Base-by-base conservation (phyloP, 768 basidiomycete species). In the Phanerochaete sordida region DNA sequence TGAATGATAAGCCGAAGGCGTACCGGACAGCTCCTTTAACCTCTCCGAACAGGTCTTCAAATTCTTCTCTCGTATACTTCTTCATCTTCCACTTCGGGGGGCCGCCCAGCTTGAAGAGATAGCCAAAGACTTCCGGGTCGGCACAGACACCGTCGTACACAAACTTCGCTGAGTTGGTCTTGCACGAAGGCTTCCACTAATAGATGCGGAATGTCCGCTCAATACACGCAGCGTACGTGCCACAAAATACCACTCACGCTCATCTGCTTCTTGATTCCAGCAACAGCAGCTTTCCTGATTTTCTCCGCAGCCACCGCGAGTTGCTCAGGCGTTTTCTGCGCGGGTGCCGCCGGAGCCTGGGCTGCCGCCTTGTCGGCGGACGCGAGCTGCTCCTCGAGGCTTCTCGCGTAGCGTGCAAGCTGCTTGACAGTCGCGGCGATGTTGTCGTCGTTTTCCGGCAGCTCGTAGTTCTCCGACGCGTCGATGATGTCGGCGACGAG, bases 241-340 rank as follows among this genome's bases (percentile, higher is more conserved):
- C 50, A 72, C n/a, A n/a, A 71, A 35, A 26, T 27, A 43, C 3
- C 53, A 43, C 53, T 35, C 37, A 54, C 76, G 13, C 62, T 67
- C 80, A 84, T 80, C 70, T 83, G 79, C 61, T 82, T 81, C 63
- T 64, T 76, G 56, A 84, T 84, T 0, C 81, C 81, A 64, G 79
- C 81, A 24, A 74, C 71, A 24, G 74, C 76, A 47, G 78, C 78
- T 59, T 73, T 75, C 26, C 75, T 65, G 19, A 84, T 68, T 62
- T 80, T 83, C 62, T 75, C 77, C 0, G 77, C 78, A 2, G 77
- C 79, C 0, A 56, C 72, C n/a, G 72, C 67, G 28, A 83, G 58
- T 56, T 81, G 72, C 37, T 74, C 72, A 5, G 68, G 64, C 0
- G 74, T 69, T 72, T 76, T 78, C 65, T 74, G 72, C 23, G 67